Conservation (phyloP, 768 basidiomycete species). For the Tulasnella sp. region DNA sequence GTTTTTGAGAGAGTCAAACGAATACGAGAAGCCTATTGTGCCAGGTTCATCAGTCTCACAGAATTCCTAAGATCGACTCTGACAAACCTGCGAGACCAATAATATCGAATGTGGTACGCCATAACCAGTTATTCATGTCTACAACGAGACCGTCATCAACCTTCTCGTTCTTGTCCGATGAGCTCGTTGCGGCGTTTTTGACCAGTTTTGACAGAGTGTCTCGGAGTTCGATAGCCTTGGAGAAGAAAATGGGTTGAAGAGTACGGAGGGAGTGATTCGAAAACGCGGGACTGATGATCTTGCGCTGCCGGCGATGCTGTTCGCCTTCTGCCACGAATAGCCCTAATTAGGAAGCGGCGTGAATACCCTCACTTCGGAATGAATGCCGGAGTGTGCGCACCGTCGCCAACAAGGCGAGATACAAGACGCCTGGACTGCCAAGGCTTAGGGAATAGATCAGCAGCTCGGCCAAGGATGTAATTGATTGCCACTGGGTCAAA, state of each 20-base stretch:
- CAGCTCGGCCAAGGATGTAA: constrained; percentile 69
- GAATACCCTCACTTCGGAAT: neutral
- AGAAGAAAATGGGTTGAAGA: constrained; percentile 54
- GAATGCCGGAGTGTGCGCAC: constrained; percentile 19
- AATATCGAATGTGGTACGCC: constrained; percentile 66
- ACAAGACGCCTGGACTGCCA: constrained; percentile 73
- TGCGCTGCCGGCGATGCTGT: constrained; percentile 31
- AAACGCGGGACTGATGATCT: constrained; percentile 53
- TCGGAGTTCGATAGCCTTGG: constrained; percentile 54
- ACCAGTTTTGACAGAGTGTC: constrained; percentile 42
- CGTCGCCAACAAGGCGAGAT: constrained; percentile 72
- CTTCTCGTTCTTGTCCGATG: neutral
- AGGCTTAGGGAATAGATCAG: constrained; percentile 71
- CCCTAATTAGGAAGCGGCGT: neutral
- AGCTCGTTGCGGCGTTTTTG: constrained; percentile 1
- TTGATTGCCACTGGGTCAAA: constrained; percentile 71
- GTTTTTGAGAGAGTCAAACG: constrained; percentile 76
- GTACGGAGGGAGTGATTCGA: constrained; percentile 48
- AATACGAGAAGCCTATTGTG: constrained; percentile 59
- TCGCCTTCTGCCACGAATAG: constrained; percentile 23
- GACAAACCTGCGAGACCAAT: constrained; percentile 60
- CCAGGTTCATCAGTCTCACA: constrained; percentile 25
- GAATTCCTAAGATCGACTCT: neutral
- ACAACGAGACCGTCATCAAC: constrained; percentile 50
- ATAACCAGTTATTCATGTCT: constrained; percentile 47